A percentile compares a stretch with the other conserved stretches of the same genome.
phyloP scores from a whole-genome alignment of 495 filamentous ascomycete species.

The Penicillium bialowiezense region DNA sequence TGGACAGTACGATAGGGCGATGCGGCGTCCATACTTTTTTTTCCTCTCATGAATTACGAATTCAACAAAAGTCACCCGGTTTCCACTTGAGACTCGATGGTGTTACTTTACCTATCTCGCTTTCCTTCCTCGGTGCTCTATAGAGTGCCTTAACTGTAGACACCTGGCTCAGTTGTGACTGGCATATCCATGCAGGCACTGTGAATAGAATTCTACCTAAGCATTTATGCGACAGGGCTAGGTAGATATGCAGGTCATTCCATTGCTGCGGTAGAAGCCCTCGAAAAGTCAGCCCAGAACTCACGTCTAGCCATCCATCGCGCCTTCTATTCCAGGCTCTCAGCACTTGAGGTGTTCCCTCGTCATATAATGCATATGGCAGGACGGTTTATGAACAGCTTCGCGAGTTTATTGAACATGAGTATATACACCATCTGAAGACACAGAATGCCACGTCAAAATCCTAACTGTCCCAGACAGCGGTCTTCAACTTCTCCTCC shows the following conservation, averaged over 20 bases:
- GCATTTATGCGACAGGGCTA: too few relatives aligned
- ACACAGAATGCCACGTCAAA: not conserved
- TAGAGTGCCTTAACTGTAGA: too few relatives aligned
- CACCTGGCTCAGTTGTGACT: not conserved
- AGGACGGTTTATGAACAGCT: too few relatives aligned
- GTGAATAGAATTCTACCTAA: too few relatives aligned
- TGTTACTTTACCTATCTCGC: not conserved
- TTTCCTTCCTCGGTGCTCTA: not conserved
- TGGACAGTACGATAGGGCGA: not conserved
- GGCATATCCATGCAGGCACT: too few relatives aligned
- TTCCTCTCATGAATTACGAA: constrained; percentile 6
- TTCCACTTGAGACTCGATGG: not conserved
- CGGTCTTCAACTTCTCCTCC: constrained; percentile 65
- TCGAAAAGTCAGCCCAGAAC: too few relatives aligned
- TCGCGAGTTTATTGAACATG: not conserved
- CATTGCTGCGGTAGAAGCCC: too few relatives aligned
- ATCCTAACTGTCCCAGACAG: constrained; percentile 76
- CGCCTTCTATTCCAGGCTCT: too few relatives aligned
- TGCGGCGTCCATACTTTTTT: constrained; percentile 1
- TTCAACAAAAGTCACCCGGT: constrained; percentile 2
- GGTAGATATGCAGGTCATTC: too few relatives aligned
- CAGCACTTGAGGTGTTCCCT: too few relatives aligned
- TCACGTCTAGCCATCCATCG: too few relatives aligned
- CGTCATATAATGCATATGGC: too few relatives aligned
- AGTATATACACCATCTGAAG: constrained; percentile 7